phyloP scores from a whole-genome alignment of 345 rosid species.

The Syzygium aromaticum region DNA sequence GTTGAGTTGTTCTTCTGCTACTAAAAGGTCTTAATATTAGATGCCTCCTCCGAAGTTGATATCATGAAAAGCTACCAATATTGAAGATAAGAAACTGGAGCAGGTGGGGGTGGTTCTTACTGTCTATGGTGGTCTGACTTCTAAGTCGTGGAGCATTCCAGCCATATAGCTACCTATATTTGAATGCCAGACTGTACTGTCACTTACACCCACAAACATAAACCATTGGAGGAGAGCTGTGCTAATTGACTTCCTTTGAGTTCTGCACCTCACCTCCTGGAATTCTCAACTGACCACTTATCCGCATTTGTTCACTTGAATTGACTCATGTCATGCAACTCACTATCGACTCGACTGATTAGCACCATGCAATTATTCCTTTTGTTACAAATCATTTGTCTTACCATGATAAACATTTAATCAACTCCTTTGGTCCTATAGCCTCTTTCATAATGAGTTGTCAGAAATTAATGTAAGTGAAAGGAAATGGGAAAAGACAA shows the following conservation, averaged over 20 bases:
- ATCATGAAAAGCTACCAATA: not conserved
- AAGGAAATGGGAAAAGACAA: not conserved
- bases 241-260: not conserved
- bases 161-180: not conserved
- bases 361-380: not conserved
- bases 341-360: not conserved
- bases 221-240: not conserved
- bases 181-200: not conserved
- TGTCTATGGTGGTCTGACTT: not conserved
- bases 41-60: not conserved
- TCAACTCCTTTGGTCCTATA: not conserved
- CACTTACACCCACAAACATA: no score
- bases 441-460: not conserved
- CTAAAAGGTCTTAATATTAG: not conserved
- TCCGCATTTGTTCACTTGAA: not conserved
- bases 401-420: not conserved
- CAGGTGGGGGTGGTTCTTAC: not conserved
- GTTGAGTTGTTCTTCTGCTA: not conserved
- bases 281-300: not conserved
- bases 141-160: not conserved
- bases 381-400: not conserved
- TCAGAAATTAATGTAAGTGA: not conserved
- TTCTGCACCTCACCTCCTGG: not conserved
- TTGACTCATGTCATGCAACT: not conserved
- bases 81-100: not conserved